A percentile compares a stretch with the other conserved stretches of the same genome.
Evolutionary conservation across 106 monocot species (phyloP).

Genomic region (Apostasia shenzhenica): DNA sequence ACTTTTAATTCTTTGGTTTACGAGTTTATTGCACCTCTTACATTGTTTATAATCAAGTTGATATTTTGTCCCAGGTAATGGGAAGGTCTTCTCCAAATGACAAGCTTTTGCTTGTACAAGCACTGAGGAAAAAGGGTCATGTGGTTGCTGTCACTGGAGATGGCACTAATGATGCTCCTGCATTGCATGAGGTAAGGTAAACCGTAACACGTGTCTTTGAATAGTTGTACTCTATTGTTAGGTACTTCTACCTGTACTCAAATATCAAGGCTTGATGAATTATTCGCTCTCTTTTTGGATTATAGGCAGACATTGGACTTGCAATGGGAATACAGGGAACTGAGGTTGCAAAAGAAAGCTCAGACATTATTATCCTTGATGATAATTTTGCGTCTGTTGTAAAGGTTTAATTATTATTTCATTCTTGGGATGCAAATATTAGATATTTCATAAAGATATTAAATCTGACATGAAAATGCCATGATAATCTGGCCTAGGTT

Average conservation of each 20-base stretch:
- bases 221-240: neutral
- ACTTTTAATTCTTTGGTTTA: neutral
- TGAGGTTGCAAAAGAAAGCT: conserved; percentile 84
- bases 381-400: conserved; percentile 86
- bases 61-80: conserved; percentile 48
- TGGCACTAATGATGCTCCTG: conserved; percentile 93
- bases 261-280: neutral
- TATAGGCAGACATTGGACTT: conserved; percentile 83
- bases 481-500: conserved; percentile 38
- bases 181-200: conserved; percentile 66
- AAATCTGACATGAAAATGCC: neutral
- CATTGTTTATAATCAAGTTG: neutral
- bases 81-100: conserved; percentile 89
- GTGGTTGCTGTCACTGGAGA: conserved; percentile 94
- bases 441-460: neutral
- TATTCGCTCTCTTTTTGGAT: conserved; percentile 8
- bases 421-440: no score
- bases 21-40: neutral
- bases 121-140: conserved; percentile 50
- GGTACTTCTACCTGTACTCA: neutral
- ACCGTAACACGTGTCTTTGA: neutral
- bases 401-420: conserved; percentile 26
- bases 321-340: conserved; percentile 89
- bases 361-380: conserved; percentile 76
- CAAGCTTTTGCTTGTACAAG: conserved; percentile 79